Conservation (phyloP, 2,329 filamentous ascomycete genomes). For the Colletotrichum phormii region DNA sequence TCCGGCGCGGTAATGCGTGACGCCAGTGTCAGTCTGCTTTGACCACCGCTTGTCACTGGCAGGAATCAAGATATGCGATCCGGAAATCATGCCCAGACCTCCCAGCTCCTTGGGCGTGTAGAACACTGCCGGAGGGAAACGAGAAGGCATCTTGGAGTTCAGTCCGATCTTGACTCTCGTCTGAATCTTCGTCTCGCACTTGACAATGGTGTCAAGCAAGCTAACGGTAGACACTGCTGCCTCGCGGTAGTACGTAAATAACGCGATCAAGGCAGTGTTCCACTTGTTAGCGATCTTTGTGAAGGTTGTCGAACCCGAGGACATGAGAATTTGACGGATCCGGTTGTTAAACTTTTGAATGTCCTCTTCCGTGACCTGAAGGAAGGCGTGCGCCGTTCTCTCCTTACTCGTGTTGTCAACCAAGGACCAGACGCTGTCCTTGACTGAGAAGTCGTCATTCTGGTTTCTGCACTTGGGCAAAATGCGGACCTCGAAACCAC, state of each 20-base stretch:
- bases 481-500: slow-evolving; percentile 95
- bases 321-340: slow-evolving; percentile 98
- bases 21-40: slow-evolving; percentile 96
- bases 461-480: slow-evolving; percentile 94
- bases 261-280: slow-evolving; percentile 96
- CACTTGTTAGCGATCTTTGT: slow-evolving; percentile 99
- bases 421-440: slow-evolving; percentile 98
- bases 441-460: slow-evolving; percentile 96
- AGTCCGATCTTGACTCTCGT: slow-evolving; percentile 98
- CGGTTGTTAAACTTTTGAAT: slow-evolving; percentile 99
- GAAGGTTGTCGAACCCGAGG: slow-evolving; percentile 98
- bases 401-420: slow-evolving; percentile 98
- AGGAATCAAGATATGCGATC: slow-evolving; percentile 96
- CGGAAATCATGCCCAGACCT: slow-evolving; percentile 98
- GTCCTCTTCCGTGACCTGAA: slow-evolving; percentile 97
- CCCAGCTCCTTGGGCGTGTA: slow-evolving; percentile 98
- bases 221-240: slow-evolving; percentile 96
- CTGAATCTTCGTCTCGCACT: slow-evolving; percentile 99
- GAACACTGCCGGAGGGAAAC: slow-evolving; percentile 98
- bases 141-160: slow-evolving; percentile 99
- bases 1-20: slow-evolving; percentile 95
- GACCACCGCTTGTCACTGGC: slow-evolving; percentile 98
- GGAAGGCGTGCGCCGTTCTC: slow-evolving; percentile 94
- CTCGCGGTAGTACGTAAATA: slow-evolving; percentile 99
- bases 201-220: slow-evolving; percentile 96